phyloP scores from a whole-genome alignment of 208 protist genomes.

The Porcisia deanei region DNA sequence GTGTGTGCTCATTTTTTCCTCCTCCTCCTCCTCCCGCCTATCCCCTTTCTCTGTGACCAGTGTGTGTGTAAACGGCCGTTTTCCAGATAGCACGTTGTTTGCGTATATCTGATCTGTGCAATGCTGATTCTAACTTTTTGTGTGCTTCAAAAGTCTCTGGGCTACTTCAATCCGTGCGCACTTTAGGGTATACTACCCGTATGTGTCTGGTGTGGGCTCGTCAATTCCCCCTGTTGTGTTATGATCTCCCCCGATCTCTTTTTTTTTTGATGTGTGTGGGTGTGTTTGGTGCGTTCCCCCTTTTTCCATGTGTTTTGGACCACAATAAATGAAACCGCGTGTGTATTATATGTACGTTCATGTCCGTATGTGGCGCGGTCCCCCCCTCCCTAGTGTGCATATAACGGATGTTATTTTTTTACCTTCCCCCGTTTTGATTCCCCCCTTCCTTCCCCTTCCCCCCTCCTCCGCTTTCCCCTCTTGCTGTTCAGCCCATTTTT shows the following conservation, averaged over 20 bases:
- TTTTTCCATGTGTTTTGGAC: constrained; percentile 14
- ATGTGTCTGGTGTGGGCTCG: too few species aligned
- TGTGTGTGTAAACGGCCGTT: too few species aligned
- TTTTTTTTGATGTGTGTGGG: background rate
- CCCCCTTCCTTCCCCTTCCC: background rate
- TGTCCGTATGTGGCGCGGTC: background rate
- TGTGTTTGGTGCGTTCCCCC: too few species aligned
- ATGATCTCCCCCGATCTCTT: background rate
- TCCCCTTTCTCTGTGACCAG: too few species aligned
- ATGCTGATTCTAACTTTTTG: background rate
- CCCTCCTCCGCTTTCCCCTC: background rate
- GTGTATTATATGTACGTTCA: background rate
- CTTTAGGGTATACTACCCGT: background rate
- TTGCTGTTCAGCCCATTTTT: background rate
- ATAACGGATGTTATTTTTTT: constrained; percentile 13
- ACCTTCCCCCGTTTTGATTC: constrained; percentile 1
- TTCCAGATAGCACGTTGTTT: too few species aligned
- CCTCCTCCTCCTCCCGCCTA: too few species aligned
- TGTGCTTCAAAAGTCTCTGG: background rate
- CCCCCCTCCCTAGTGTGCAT: background rate
- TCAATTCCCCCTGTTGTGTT: too few species aligned
- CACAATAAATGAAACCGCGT: background rate
- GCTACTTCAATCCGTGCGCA: background rate
- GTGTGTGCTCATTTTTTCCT: background rate
- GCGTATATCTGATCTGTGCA: too few species aligned